A percentile compares a stretch with the other conserved stretches of the same genome.
Evolutionary conservation across 768 basidiomycete species (phyloP).

Genomic region (Boletus pseudopeckii): DNA sequence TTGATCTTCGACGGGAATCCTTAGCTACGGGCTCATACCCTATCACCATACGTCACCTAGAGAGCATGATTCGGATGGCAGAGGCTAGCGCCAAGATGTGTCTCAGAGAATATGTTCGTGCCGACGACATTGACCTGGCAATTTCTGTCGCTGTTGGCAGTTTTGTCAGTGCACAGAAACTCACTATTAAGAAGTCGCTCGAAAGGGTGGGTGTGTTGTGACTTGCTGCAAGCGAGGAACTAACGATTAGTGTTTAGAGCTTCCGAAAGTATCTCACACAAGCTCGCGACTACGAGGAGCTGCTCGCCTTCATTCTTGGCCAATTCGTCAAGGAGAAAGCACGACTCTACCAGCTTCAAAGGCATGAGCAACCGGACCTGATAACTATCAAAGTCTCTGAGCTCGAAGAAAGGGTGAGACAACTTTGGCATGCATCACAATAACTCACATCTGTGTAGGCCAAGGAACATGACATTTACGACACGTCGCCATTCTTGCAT

Average conservation of each 20-base stretch:
- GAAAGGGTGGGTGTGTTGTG: slow-evolving; percentile 60
- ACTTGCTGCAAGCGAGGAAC: background rate
- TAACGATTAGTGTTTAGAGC: slow-evolving; percentile 48
- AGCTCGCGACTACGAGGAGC: slow-evolving; percentile 92
- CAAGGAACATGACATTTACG: slow-evolving; percentile 96
- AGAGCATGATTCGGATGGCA: slow-evolving; percentile 99
- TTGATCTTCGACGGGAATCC: slow-evolving; percentile 93
- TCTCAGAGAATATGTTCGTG: slow-evolving; percentile 89
- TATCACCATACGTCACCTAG: slow-evolving; percentile 95
- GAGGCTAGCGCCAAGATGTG: slow-evolving; percentile 99
- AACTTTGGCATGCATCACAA: background rate
- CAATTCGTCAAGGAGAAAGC: slow-evolving; percentile 91
- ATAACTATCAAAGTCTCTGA: slow-evolving; percentile 76
- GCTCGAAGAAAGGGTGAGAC: slow-evolving; percentile 75
- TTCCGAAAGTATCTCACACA: slow-evolving; percentile 98
- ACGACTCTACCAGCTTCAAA: slow-evolving; percentile 74
- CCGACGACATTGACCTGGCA: slow-evolving; percentile 95
- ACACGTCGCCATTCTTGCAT: slow-evolving; percentile 78
- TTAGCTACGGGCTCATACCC: slow-evolving; percentile 98
- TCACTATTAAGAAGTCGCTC: slow-evolving; percentile 96
- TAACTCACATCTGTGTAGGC: slow-evolving; percentile 49
- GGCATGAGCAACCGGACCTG: slow-evolving; percentile 71
- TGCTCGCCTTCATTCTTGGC: slow-evolving; percentile 91
- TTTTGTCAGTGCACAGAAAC: slow-evolving; percentile 96
- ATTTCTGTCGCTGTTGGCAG: slow-evolving; percentile 94